Percentiles rank a stretch among this genome's conserved stretches.
Conservation (phyloP, 495 filamentous ascomycete genomes). For the Tricharina praecox region DNA sequence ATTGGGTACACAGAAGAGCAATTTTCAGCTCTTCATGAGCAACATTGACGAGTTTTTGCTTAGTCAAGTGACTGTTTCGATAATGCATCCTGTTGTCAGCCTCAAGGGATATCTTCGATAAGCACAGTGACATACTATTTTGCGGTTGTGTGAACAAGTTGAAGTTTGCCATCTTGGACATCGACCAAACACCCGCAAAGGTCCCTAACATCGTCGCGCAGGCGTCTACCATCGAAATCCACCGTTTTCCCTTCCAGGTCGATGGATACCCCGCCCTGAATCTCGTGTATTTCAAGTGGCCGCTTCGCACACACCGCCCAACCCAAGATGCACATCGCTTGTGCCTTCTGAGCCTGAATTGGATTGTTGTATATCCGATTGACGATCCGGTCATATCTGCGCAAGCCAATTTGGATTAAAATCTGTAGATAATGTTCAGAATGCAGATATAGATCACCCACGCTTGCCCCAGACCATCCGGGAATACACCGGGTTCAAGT, state of each 20-base stretch:
- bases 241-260: constrained; percentile 13
- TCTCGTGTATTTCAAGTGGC: constrained; percentile 33
- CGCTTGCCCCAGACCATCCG: constrained; percentile 29
- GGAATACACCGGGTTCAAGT: constrained; percentile 25
- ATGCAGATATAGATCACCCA: constrained; percentile 18
- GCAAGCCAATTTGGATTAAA: neutral
- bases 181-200: constrained; percentile 34
- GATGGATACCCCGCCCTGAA: constrained; percentile 32
- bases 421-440: constrained; percentile 2
- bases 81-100: neutral
- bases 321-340: constrained; percentile 29
- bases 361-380: constrained; percentile 23
- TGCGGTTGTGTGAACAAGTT: constrained; percentile 33
- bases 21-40: constrained; percentile 28
- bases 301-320: constrained; percentile 33
- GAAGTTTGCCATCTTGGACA: constrained; percentile 25
- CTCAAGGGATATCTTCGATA: neutral
- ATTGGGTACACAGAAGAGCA: constrained; percentile 27
- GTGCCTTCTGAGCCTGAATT: constrained; percentile 15
- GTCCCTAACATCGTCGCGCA: constrained; percentile 28
- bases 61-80: constrained; percentile 11
- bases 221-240: constrained; percentile 18
- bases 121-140: constrained; percentile 27
- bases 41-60: constrained; percentile 21
- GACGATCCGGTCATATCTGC: constrained; percentile 32